Conservation (phyloP, 345 rosid genomes). For the Crucihimalaya himalaica region DNA sequence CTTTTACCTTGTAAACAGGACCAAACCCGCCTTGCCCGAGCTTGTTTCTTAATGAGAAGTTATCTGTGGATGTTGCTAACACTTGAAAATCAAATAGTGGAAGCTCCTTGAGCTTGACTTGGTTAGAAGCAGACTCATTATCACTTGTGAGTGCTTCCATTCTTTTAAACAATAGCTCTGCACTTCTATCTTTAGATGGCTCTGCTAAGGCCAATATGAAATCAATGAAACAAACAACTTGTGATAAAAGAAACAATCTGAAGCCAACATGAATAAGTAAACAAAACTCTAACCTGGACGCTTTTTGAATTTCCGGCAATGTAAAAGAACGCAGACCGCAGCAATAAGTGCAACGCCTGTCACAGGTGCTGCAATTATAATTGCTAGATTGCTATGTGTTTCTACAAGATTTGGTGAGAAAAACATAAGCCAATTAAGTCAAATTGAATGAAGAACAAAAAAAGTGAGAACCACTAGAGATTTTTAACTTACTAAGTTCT, state of each 20-base stretch:
- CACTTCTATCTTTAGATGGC: constrained; percentile 19
- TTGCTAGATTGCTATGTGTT: constrained; percentile 7
- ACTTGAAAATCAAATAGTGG: constrained; percentile 47
- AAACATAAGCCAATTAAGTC: neutral
- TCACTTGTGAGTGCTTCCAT: constrained; percentile 37
- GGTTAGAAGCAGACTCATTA: constrained; percentile 34
- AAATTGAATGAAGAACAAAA: neutral
- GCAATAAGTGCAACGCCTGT: constrained; percentile 2
- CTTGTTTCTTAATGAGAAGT: constrained; percentile 42
- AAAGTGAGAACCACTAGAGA: neutral
- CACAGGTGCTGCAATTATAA: constrained; percentile 19
- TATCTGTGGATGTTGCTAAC: constrained; percentile 47
- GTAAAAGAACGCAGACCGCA: constrained; percentile 25
- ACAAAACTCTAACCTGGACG: constrained; percentile 30
- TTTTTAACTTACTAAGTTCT: constrained; percentile 43
- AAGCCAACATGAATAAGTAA: neutral
- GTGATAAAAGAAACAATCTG: neutral
- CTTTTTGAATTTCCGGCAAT: constrained; percentile 19
- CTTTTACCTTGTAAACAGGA: constrained; percentile 45
- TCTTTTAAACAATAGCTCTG: constrained; percentile 35
- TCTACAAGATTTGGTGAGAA: constrained; percentile 20
- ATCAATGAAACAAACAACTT: neutral
- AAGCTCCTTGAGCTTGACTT: constrained; percentile 45
- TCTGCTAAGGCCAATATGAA: constrained; percentile 12
- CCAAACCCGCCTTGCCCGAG: constrained; percentile 60